phyloP scores from a whole-genome alignment of 306 rosid genomes.

The Dryas drummondii region DNA sequence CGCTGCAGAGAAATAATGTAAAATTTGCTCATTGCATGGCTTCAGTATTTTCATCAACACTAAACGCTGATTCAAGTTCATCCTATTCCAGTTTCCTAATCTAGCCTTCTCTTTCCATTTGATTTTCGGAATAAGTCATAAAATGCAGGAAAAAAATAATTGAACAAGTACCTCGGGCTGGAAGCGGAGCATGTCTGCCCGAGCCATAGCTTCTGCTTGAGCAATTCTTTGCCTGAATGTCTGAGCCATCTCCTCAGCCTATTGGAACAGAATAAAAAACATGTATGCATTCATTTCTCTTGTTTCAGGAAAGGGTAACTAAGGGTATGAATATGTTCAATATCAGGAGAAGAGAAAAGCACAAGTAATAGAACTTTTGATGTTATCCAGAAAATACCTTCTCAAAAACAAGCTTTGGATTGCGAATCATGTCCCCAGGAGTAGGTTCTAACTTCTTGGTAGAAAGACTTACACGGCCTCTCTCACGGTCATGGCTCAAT shows the following conservation, averaged over 20 bases:
- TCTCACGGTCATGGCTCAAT: slow-evolving; percentile 88
- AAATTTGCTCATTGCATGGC: not conserved
- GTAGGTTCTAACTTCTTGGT: slow-evolving; percentile 96
- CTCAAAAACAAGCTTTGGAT: slow-evolving; percentile 90
- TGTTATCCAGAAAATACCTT: slow-evolving; percentile 60
- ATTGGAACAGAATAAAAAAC: slow-evolving; percentile 32
- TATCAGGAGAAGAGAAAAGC: slow-evolving; percentile 9
- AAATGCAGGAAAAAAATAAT: not conserved
- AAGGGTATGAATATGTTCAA: slow-evolving; percentile 9
- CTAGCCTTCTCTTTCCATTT: not conserved
- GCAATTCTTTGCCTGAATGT: slow-evolving; percentile 95
- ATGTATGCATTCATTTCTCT: not conserved
- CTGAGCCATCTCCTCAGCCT: slow-evolving; percentile 99
- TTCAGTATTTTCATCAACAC: not conserved
- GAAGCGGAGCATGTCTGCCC: slow-evolving; percentile 88
- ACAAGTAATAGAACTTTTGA: not conserved
- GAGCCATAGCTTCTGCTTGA: slow-evolving; percentile 99
- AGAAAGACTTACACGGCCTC: slow-evolving; percentile 95
- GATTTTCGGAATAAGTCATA: not conserved
- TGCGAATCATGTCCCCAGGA: slow-evolving; percentile 98
- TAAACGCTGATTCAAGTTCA: not conserved
- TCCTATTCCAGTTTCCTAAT: not conserved
- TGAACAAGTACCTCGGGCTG: slow-evolving; percentile 75
- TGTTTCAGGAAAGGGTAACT: not conserved
- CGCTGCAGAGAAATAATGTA: not conserved